Percentiles rank a stretch among this genome's conserved stretches.
These are phyloP conservation scores for Pinus tabuliformis DNA, from an alignment of 75 land plant genomes.

Conservation along the genomic window DNA sequence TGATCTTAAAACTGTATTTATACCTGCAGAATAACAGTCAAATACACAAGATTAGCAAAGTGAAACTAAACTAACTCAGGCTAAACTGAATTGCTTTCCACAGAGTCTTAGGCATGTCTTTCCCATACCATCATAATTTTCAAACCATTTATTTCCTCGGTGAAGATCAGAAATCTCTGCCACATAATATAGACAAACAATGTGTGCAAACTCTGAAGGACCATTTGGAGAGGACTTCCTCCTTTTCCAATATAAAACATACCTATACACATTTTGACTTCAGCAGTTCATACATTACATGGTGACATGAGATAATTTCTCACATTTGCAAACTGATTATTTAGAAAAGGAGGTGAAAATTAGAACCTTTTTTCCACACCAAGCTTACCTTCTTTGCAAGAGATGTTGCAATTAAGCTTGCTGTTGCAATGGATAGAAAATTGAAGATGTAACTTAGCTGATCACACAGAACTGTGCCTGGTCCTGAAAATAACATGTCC, in stretches of 20 bases:
- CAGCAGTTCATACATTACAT: not conserved
- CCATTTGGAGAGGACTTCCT: conserved; percentile 4
- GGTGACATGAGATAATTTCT: not conserved
- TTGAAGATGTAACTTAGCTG: conserved; percentile 32
- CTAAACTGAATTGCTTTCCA: conserved; percentile 3
- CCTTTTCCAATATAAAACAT: not conserved
- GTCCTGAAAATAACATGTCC: conserved; percentile 26
- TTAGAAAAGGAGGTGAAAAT: not conserved
- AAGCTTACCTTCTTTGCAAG: conserved; percentile 35
- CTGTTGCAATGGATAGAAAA: conserved; percentile 51
- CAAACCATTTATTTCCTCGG: not conserved
- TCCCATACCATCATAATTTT: conserved; percentile 8
- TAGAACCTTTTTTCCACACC: not conserved
- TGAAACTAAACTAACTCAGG: not conserved
- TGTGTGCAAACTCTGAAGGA: conserved; percentile 1
- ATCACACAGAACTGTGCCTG: conserved; percentile 52
- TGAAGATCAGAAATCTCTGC: not conserved
- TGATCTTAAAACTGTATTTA: not conserved
- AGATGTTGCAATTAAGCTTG: conserved; percentile 52
- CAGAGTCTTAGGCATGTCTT: not conserved
- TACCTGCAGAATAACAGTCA: not conserved
- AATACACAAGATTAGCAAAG: conserved; percentile 2
- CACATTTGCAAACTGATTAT: not conserved
- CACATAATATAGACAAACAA: not conserved
- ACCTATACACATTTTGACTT: conserved; percentile 1